phyloP scores from a whole-genome alignment of 345 rosid species.

The Theobroma cacao region DNA sequence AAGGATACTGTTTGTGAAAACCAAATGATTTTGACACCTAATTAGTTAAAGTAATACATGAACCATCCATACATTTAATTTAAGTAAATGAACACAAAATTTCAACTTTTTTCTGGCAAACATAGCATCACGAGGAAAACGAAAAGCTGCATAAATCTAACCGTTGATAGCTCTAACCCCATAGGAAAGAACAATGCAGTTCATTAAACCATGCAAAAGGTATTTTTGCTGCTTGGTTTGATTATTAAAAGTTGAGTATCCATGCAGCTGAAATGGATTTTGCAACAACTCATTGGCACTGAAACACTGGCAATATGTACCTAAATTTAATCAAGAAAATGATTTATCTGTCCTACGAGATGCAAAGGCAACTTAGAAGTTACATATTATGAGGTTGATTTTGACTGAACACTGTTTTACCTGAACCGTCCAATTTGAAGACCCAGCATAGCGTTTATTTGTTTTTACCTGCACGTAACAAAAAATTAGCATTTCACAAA shows the following conservation, averaged over 20 bases:
- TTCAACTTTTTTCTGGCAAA: background rate
- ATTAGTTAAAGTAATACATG: background rate
- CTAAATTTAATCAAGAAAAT: background rate
- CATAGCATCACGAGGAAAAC: background rate
- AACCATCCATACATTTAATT: background rate
- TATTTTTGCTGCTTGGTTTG: background rate
- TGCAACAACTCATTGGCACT: background rate
- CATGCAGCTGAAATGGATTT: background rate
- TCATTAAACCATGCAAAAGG: background rate
- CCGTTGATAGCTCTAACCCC: background rate
- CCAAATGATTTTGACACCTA: background rate
- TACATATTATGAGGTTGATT: background rate
- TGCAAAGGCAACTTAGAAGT: background rate
- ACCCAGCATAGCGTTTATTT: conserved; percentile 63
- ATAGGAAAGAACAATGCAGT: background rate
- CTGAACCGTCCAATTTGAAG: conserved; percentile 64
- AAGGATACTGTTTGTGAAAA: background rate
- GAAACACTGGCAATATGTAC: background rate
- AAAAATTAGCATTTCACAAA: background rate
- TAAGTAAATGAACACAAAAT: background rate
- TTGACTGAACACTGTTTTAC: conserved; percentile 16
- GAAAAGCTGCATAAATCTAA: background rate
- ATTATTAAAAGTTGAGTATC: background rate
- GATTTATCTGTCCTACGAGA: background rate
- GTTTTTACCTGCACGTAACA: conserved; percentile 41